phyloP scores from a whole-genome alignment of 2,329 filamentous ascomycete species.

The Thielaviopsis cerberus region DNA sequence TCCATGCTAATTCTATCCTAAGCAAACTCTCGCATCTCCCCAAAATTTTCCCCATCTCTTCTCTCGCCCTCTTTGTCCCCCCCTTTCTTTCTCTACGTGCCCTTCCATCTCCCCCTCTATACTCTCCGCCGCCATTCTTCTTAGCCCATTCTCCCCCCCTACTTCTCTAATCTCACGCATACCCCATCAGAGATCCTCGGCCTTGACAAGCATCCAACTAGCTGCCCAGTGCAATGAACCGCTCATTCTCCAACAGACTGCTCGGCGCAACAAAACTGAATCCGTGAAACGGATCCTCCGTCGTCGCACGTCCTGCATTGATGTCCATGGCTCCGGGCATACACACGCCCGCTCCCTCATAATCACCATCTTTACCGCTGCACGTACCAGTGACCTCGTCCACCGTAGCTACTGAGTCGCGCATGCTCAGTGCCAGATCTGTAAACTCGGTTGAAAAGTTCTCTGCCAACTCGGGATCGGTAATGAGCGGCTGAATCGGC shows the following conservation, averaged over 20 bases:
- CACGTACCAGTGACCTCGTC: conserved; percentile 1
- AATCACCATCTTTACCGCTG: too few species aligned
- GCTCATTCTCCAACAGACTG: conserved; percentile 34
- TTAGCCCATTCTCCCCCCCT: not conserved
- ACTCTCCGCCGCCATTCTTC: not conserved
- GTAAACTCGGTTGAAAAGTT: conserved; percentile 95
- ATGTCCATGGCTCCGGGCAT: conserved; percentile 3
- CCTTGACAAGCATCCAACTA: conserved; percentile 5
- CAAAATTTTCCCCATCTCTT: not conserved
- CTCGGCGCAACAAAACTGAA: conserved; percentile 45
- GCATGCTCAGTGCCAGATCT: conserved; percentile 58
- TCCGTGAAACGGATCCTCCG: conserved; percentile 42
- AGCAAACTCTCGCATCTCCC: not conserved
- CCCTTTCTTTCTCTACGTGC: not conserved
- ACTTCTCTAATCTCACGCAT: not conserved
- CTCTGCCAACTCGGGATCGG: conserved; percentile 86
- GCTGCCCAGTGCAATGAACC: conserved; percentile 18
- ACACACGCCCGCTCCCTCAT: not conserved
- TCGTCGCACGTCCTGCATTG: conserved; percentile 19
- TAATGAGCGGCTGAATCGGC: conserved; percentile 83
- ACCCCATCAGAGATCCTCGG: not conserved
- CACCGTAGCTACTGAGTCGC: conserved; percentile 14
- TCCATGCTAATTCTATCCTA: not conserved
- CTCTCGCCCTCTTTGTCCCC: too few species aligned
- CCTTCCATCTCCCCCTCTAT: too few species aligned